Percentiles rank a stretch among this genome's conserved stretches.
These are phyloP conservation scores for Prunus mongolica DNA, from an alignment of 306 rosid genomes.

Conservation along the genomic window DNA sequence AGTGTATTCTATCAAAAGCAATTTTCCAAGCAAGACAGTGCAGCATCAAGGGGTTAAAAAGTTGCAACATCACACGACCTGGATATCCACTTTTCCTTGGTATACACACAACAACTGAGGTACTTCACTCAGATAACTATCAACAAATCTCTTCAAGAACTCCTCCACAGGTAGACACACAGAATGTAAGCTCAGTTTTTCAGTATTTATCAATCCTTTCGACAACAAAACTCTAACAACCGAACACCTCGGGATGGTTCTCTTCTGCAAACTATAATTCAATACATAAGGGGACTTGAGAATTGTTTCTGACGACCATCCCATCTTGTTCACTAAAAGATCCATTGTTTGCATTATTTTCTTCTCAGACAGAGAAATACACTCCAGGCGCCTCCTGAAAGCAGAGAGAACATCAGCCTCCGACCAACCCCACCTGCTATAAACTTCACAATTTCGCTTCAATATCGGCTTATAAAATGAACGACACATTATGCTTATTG, in stretches of 20 bases:
- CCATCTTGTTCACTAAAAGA: slow-evolving; percentile 31
- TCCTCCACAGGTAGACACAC: background rate
- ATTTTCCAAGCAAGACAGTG: too few relatives aligned
- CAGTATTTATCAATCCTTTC: slow-evolving; percentile 19
- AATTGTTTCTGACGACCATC: slow-evolving; percentile 19
- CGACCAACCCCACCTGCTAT: slow-evolving; percentile 55
- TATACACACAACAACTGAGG: slow-evolving; percentile 16
- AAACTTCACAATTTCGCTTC: slow-evolving; percentile 29
- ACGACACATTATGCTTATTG: slow-evolving; percentile 9
- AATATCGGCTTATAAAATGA: slow-evolving; percentile 19
- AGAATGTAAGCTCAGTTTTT: background rate
- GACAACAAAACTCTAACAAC: slow-evolving; percentile 23
- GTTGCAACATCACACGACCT: background rate
- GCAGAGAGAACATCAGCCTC: slow-evolving; percentile 28
- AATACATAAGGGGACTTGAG: background rate
- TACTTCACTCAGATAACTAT: background rate
- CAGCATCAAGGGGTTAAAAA: background rate
- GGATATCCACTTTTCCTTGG: slow-evolving; percentile 4
- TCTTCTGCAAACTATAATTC: slow-evolving; percentile 28
- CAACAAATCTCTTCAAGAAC: slow-evolving; percentile 25
- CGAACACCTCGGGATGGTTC: slow-evolving; percentile 36
- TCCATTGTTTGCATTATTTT: slow-evolving; percentile 34
- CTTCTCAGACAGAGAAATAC: slow-evolving; percentile 21
- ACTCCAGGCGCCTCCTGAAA: slow-evolving; percentile 28
- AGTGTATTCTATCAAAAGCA: too few relatives aligned